These are phyloP conservation scores for Xylariaceae sp. DNA, from an alignment of 2,329 filamentous ascomycete genomes.

Conservation along the genomic window DNA sequence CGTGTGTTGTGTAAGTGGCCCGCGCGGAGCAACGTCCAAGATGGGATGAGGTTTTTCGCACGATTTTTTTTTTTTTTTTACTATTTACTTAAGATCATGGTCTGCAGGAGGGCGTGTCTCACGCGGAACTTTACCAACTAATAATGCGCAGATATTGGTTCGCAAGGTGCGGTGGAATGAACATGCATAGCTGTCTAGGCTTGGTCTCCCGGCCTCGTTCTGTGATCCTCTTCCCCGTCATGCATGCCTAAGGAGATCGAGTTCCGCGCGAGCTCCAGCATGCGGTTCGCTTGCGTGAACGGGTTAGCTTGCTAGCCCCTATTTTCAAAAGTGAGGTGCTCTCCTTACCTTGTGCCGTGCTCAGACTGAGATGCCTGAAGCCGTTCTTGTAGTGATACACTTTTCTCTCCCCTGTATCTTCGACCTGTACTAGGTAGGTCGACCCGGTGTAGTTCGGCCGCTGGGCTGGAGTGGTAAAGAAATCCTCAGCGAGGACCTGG, in stretches of 20 bases:
- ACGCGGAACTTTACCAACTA: slow-evolving; percentile 9
- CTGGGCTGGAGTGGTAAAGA: slow-evolving; percentile 19
- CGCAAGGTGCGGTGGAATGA: slow-evolving; percentile 9
- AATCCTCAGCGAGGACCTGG: slow-evolving; percentile 26
- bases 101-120: slow-evolving; percentile 22
- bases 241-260: slow-evolving; percentile 16
- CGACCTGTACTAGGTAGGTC: slow-evolving; percentile 28
- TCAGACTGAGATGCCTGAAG: slow-evolving; percentile 23
- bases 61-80: too few species aligned
- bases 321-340: background rate
- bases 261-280: slow-evolving; percentile 25
- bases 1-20: slow-evolving; percentile 2
- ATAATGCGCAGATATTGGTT: slow-evolving; percentile 6
- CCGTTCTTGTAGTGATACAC: slow-evolving; percentile 25
- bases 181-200: slow-evolving; percentile 5
- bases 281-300: slow-evolving; percentile 18
- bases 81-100: slow-evolving; percentile 5
- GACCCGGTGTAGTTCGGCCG: slow-evolving; percentile 19
- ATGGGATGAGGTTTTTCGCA: background rate
- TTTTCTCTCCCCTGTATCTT: slow-evolving; percentile 18
- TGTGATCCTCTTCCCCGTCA: slow-evolving; percentile 5
- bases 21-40: slow-evolving; percentile 14
- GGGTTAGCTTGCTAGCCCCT: slow-evolving; percentile 1
- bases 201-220: background rate
- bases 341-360: slow-evolving; percentile 20